Conservation (phyloP, 202 grass and related monocot species). For the Saccharum hybrid region DNA sequence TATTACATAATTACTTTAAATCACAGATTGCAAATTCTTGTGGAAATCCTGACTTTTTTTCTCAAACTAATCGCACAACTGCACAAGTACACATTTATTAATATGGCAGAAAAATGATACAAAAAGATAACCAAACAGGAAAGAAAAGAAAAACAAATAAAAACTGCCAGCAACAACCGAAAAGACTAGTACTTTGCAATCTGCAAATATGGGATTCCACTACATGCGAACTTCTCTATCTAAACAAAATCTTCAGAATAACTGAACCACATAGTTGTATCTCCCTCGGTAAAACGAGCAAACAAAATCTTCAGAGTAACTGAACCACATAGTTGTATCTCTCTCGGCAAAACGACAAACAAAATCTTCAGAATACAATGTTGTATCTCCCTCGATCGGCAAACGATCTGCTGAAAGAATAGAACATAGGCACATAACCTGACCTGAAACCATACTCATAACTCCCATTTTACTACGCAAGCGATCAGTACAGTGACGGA, state of each 20-base stretch:
- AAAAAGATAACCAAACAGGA: not conserved
- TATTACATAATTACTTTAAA: not conserved
- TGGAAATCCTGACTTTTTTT: not conserved
- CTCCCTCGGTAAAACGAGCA: no score
- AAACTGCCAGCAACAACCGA: not conserved
- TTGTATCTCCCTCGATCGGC: not conserved
- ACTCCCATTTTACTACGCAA: not conserved
- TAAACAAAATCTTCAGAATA: not conserved
- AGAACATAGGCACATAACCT: not conserved
- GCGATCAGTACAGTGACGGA: constrained; percentile 5
- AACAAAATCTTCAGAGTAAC: not conserved
- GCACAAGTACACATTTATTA: no score
- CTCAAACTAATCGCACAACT: not conserved
- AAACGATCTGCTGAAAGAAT: not conserved
- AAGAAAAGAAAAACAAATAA: no score
- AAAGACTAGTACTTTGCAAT: not conserved
- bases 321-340: not conserved
- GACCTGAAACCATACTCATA: not conserved
- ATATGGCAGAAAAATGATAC: not conserved
- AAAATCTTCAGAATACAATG: not conserved
- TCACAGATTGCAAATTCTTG: not conserved
- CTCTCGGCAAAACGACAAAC: no score
- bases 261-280: not conserved
- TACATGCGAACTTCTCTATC: not conserved
- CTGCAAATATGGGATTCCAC: not conserved